Percentiles rank a stretch among this genome's conserved stretches.
These are phyloP conservation scores for Paecilomyces formosus DNA, from an alignment of 2,329 filamentous ascomycete species.

Conservation along the genomic window DNA sequence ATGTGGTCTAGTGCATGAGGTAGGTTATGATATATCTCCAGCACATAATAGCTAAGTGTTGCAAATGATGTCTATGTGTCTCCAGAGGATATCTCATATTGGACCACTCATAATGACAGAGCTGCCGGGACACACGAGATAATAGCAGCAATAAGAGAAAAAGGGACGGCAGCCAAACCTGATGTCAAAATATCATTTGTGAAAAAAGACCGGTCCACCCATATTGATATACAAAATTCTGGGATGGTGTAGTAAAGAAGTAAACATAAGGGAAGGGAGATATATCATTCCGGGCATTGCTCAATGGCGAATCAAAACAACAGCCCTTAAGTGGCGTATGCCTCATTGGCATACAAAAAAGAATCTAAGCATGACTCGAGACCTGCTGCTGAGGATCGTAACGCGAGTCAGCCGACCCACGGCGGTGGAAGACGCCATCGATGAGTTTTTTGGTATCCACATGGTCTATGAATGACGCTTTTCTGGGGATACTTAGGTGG, in stretches of 20 bases:
- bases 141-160: background rate
- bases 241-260: too few relatives aligned
- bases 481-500: slow-evolving; percentile 46
- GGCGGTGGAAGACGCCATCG: slow-evolving; percentile 56
- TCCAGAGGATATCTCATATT: background rate
- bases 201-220: background rate
- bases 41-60: background rate
- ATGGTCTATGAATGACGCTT: slow-evolving; percentile 51
- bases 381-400: background rate
- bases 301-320: background rate
- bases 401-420: slow-evolving; percentile 25
- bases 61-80: background rate
- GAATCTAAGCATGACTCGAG: background rate
- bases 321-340: background rate
- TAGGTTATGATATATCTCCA: background rate
- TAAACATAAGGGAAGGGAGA: background rate
- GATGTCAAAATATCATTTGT: background rate
- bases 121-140: background rate
- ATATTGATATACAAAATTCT: background rate
- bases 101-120: background rate
- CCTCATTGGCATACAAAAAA: background rate
- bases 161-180: background rate
- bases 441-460: slow-evolving; percentile 56
- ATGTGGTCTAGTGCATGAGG: background rate
- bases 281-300: background rate